phyloP scores from a whole-genome alignment of 2,329 filamentous ascomycete species.

The Aspergillus pseudoviridinutans region DNA sequence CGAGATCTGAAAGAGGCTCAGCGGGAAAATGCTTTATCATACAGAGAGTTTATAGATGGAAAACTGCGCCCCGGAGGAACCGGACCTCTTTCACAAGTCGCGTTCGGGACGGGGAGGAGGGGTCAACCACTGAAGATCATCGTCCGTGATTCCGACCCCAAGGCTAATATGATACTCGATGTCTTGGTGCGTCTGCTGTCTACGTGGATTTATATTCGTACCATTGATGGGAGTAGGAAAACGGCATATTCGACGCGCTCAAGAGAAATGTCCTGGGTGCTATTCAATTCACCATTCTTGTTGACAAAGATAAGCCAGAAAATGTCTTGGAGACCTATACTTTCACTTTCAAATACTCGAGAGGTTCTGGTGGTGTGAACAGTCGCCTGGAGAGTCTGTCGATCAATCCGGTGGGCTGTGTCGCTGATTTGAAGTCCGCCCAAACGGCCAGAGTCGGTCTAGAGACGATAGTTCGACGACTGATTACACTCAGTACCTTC shows the following conservation, averaged over 20 bases:
- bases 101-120: conserved; percentile 20
- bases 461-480: conserved; percentile 40
- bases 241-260: conserved; percentile 46
- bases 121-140: conserved; percentile 39
- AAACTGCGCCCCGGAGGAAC: conserved; percentile 5
- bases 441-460: conserved; percentile 40
- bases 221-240: conserved; percentile 41
- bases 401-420: conserved; percentile 24
- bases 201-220: background rate
- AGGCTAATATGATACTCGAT: conserved; percentile 44
- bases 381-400: conserved; percentile 27
- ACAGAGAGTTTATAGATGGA: conserved; percentile 25
- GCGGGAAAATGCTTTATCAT: conserved; percentile 22
- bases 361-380: conserved; percentile 25
- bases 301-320: conserved; percentile 31
- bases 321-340: conserved; percentile 49
- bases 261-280: conserved; percentile 40
- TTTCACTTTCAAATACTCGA: conserved; percentile 45
- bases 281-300: conserved; percentile 46
- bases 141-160: conserved; percentile 35
- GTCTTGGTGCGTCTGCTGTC: conserved; percentile 41
- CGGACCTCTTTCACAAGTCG: conserved; percentile 2
- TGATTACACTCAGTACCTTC: conserved; percentile 36
- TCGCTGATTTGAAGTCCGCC: conserved; percentile 33
- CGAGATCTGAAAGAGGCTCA: conserved; percentile 27